Base-by-base conservation (phyloP, 441 rosid genomes). In the Adansonia grandidieri region DNA sequence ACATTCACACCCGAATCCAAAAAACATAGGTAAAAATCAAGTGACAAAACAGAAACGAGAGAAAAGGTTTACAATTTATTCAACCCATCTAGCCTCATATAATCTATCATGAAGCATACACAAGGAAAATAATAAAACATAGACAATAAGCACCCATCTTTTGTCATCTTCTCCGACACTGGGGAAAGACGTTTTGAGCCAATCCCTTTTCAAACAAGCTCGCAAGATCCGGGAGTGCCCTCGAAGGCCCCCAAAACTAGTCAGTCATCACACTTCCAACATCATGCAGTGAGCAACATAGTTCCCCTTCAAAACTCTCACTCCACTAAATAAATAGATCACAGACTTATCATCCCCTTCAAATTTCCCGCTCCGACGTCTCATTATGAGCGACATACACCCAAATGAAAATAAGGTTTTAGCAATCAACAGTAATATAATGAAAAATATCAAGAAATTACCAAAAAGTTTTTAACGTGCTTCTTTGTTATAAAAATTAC, bases 111-210 rank as follows among this genome's bases (percentile, higher is more conserved):
- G 3, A 13, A 19, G 32, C 24, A 45, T 50, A 22, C 58, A 70
- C 13, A 79, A 3, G 83, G 76, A 77, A 67, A 44, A 82, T 9
- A 65, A 6, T 1, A 73, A 22, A 51, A 11, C 45, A 72, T 80
- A 57, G 6, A 65, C 79, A 73, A 72, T 77, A 24, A 24, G 28
- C 28, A 24, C 28, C 28, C 28, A 24, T 24, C 28, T 24, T 24
- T 24, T 24, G 28, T 24, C 28, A 24, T 24, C 28, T 24, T 24
- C 28, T 24, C 28, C 28, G 28, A 24, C 28, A 24, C 28, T 24
- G 28, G 28, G 91, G 91, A 75, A 91, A 86, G 79, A 88, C 87
- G 66, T 85, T 91, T 78, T 81, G 84, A 84, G 86, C 79, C 82
- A 89, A 80, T 82, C 92, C 90, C 81, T 85, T 88, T 14, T 83